Evolutionary conservation across 768 basidiomycete genomes (phyloP), one percentile per base, ranked within the genome.

Genomic region (Kwoniella newhampshirensis): DNA sequence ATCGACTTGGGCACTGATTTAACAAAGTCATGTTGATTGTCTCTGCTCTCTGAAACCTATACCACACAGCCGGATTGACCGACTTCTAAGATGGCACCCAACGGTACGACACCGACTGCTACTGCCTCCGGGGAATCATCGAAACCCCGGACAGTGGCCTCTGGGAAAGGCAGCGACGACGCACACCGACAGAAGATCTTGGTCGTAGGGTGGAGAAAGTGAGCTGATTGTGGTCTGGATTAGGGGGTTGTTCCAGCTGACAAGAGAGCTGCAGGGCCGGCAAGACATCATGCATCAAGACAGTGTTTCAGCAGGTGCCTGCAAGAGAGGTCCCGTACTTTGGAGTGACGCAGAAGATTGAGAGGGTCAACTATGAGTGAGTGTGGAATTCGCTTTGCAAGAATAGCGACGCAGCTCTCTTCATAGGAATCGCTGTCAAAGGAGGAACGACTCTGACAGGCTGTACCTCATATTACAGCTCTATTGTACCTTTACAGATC

Each of bases 311-410:
- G 64, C 81, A 85, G 60, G 79, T 91, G 42, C 81, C 85, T 0
- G 82, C 89, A 0, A 91, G 89, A 69, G 86, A 94, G 63, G 86
- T 89, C 0, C 89, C 94, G 71, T 96, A 86, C 77, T 82, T 96
- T 63, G 92, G 94, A 68, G 84, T 88, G 1, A 92, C 91, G 0
- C 86, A 86, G 77, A 84, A 86, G 50, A 81, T 89, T 42, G 81
- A 81, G 45, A 89, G 86, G 68, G 84, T 86, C 70, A 74, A 79
- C 30, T 86, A 89, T 77, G 88, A 96, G 92, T 96, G 75, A 77
- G 89, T 78, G 66, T 27, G 27, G 17, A 15, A 48, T 13, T 43
- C 13, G 20, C 35, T 18, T 20, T 21, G 27, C n/a, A n/a, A n/a
- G n/a, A n/a, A n/a, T n/a, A n/a, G n/a, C n/a, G n/a, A n/a, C n/a